These are phyloP conservation scores for Cnidoscolus chayamansa DNA, from an alignment of 441 rosid genomes.

Conservation along the genomic window DNA sequence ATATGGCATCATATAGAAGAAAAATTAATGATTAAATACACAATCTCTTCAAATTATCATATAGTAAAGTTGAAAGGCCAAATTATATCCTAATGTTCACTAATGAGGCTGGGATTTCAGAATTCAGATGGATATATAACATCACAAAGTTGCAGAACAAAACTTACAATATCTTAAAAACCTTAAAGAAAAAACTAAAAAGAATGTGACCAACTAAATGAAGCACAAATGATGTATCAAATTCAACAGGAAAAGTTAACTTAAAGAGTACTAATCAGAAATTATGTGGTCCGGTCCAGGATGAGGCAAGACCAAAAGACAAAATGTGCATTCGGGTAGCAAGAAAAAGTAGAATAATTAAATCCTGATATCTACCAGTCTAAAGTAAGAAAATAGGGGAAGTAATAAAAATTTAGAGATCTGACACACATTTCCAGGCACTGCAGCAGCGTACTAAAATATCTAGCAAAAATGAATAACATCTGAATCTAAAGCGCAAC, in stretches of 20 bases:
- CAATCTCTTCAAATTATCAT: background rate
- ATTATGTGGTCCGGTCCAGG: background rate
- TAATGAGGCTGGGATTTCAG: background rate
- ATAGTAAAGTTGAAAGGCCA: background rate
- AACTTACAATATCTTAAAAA: background rate
- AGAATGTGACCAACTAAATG: background rate
- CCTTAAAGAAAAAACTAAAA: background rate
- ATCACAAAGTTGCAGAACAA: constrained; percentile 1
- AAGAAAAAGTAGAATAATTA: background rate
- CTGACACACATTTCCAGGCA: background rate
- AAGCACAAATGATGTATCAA: background rate
- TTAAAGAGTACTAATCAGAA: background rate
- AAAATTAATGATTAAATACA: background rate
- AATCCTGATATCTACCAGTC: background rate
- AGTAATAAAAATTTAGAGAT: background rate
- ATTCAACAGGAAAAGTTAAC: background rate
- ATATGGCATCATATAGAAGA: background rate
- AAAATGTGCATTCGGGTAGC: background rate
- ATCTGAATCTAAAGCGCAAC: background rate
- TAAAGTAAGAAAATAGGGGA: background rate
- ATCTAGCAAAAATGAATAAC: constrained; percentile 4
- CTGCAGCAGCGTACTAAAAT: background rate
- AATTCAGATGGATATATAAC: background rate
- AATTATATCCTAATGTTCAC: background rate
- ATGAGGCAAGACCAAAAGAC: background rate